phyloP scores from a whole-genome alignment of 805 yeast genomes.

The Grigorovia humatica region DNA sequence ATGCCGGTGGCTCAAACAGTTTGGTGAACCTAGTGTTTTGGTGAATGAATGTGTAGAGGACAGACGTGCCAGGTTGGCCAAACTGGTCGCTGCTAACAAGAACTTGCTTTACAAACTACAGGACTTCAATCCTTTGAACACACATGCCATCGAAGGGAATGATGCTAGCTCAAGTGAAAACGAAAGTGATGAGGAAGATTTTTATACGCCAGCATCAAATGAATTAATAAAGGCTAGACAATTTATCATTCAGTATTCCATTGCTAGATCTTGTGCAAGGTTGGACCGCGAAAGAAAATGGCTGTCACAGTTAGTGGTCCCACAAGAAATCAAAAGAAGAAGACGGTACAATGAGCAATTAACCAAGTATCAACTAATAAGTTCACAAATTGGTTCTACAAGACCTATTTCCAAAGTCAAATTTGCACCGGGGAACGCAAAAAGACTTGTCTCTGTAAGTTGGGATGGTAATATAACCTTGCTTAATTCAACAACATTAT shows the following conservation, averaged over 20 bases:
- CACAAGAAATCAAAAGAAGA: constrained; percentile 37
- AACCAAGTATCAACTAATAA: constrained; percentile 36
- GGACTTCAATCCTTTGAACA: not conserved
- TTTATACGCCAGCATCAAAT: constrained; percentile 67
- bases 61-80: constrained; percentile 49
- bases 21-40: constrained; percentile 47
- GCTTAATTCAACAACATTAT: constrained; percentile 33
- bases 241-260: constrained; percentile 42
- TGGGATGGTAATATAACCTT: constrained; percentile 72
- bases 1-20: constrained; percentile 33
- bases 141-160: constrained; percentile 6
- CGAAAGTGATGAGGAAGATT: constrained; percentile 59
- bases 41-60: constrained; percentile 52
- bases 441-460: constrained; percentile 51
- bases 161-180: constrained; percentile 31
- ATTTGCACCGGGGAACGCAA: constrained; percentile 27
- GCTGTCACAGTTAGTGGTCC: constrained; percentile 29
- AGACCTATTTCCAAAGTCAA: constrained; percentile 58
- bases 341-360: constrained; percentile 32
- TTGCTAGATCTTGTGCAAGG: constrained; percentile 37
- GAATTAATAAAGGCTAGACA: constrained; percentile 44
- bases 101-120: constrained; percentile 12
- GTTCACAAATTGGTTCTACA: constrained; percentile 60
- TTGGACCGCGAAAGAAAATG: constrained; percentile 26
- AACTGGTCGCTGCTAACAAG: constrained; percentile 31